Base-by-base conservation (phyloP, 352 stramenopile genomes). In the Globisporangium mamillatum region DNA sequence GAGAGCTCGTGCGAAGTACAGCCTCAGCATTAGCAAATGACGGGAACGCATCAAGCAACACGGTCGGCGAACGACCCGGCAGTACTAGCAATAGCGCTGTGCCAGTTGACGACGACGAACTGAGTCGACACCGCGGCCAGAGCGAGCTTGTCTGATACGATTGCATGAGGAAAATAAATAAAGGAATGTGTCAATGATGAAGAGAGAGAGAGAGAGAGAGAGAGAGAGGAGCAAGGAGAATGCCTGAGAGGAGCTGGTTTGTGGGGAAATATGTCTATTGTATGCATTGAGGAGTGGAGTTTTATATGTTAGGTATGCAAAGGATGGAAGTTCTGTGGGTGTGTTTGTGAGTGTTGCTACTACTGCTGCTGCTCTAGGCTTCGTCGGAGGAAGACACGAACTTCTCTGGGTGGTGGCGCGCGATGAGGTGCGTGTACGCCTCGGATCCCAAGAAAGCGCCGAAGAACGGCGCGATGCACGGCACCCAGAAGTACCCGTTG, bases 401-500 rank as follows among this genome's bases (percentile, higher is more conserved):
- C 66, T 77, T 83, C 5, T 72, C 56, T 12, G 80, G 81, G 74
- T 92, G 84, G 74, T 93, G 80, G 38, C 74, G 69, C 63, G 81
- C 69, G 8, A 93, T 82, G 50, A 91, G 73, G 65, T 86, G 76
- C 6, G 79, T 86, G 74, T 94, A 94, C 16, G 77, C 79, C 61
- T 81, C 83, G 27, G 77, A 80, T 34, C 87, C 85, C 16, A 89
- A 60, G 22, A 90, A 73, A 0, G 74, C 84, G 16, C 86, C 86
- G 25, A 92, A 75, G 68, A 94, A 86, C 50, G 86, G 86, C 1
- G 84, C 86, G 20, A 92, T 63, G 67, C 88, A 78, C 8, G 84
- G 84, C 48, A 92, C 82, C 84, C 79, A 92, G 71, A 94, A 94
- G 77, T 92, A 94, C 9, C 82, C 75, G 55, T 85, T 80, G 65